Base-by-base conservation (phyloP, 164 flowering plant genomes). In the Annona squamosa region DNA sequence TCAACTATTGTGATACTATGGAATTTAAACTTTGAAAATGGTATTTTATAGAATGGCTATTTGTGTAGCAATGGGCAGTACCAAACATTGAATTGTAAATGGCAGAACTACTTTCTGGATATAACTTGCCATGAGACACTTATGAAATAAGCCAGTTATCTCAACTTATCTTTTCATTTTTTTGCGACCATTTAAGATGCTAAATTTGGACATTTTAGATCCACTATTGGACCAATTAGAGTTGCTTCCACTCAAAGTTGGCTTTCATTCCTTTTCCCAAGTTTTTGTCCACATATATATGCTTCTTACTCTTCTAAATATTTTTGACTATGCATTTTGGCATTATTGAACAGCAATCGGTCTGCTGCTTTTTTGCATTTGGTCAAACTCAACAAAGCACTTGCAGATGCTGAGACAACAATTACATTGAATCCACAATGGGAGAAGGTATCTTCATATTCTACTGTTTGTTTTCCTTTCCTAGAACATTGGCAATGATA, bases 351-450 rank as follows among this genome's bases (percentile, higher is more conserved):
- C 87, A 92, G 99, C 83, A 95, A 95, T 73, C 98, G 97, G 57
- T 97, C 99, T 79, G 99, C 99, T 26, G 99, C 99, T 57, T 95
- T 95, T 86, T 74, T 95, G 73, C 80, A 92, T 71, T 72, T 95
- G 73, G 92, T 86, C 47, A 95, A 95, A 81, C 98, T 95, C 63
- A 91, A 42, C 77, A 95, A 92, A 87, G 97, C 99, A 65, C 96
- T 95, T 69, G 88, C 85, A 76, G 99, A 95, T 88, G 96, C 99
- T 61, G 99, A 95, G 79, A 86, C 83, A 61, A 88, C 99, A 65
- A 88, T 95, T 70, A 74, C 75, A 52, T 86, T 92, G 82, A 91
- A 88, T 43, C 97, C 99, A 0, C 84, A 85, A 46, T 95, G 99
- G 99, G 99, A 95, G 81, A 95, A 95, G 99, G 99, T 92, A 72